phyloP scores from a whole-genome alignment of 2,329 filamentous ascomycete species.

The Pleoardoris graminearum region DNA sequence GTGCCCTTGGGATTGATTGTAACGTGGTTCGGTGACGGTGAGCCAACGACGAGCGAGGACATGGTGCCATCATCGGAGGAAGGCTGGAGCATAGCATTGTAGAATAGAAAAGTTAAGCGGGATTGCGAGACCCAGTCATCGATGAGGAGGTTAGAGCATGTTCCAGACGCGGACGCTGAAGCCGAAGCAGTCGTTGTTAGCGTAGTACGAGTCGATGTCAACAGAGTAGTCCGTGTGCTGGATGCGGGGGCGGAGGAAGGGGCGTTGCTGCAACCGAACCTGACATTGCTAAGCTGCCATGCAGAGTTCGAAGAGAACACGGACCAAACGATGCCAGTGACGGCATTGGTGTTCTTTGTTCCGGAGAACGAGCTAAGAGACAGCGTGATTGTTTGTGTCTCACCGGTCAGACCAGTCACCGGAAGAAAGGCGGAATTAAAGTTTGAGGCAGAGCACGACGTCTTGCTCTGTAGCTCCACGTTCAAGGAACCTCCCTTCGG shows the following conservation, averaged over 20 bases:
- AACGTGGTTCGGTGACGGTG: slow-evolving; percentile 50
- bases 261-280: slow-evolving; percentile 49
- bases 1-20: slow-evolving; percentile 56
- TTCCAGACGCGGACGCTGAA: slow-evolving; percentile 20
- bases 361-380: slow-evolving; percentile 55
- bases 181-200: slow-evolving; percentile 13
- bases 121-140: slow-evolving; percentile 67
- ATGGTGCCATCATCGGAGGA: slow-evolving; percentile 62
- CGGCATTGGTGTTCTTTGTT: slow-evolving; percentile 56
- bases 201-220: slow-evolving; percentile 20
- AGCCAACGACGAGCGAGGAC: slow-evolving; percentile 59
- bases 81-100: slow-evolving; percentile 61
- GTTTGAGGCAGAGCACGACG: slow-evolving; percentile 48
- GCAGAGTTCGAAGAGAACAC: slow-evolving; percentile 44
- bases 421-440: slow-evolving; percentile 52
- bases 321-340: slow-evolving; percentile 52
- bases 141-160: slow-evolving; percentile 54
- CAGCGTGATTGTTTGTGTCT: slow-evolving; percentile 55
- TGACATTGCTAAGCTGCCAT: slow-evolving; percentile 56
- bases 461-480: slow-evolving; percentile 55
- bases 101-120: slow-evolving; percentile 62
- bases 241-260: slow-evolving; percentile 8
- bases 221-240: slow-evolving; percentile 19
- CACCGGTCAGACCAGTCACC: slow-evolving; percentile 55
- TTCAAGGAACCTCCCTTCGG: slow-evolving; percentile 47